Evolutionary conservation across 2,329 filamentous ascomycete genomes (phyloP).

Genomic region (Stemphylium vesicarium): DNA sequence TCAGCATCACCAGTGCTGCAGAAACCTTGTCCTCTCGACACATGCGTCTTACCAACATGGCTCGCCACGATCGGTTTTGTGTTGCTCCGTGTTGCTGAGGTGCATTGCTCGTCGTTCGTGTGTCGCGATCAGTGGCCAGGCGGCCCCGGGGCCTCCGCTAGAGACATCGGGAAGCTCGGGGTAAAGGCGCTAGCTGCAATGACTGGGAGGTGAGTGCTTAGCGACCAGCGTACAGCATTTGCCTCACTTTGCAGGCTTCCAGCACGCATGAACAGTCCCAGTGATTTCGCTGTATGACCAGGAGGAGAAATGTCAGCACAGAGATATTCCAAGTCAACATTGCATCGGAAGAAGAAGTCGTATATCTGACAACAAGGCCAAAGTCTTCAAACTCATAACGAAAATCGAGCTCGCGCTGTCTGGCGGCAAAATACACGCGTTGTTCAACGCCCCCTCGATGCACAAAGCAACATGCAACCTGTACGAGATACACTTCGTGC

Average conservation of each 20-base stretch:
- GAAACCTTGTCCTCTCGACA: slow-evolving; percentile 4
- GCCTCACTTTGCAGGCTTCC: slow-evolving; percentile 25
- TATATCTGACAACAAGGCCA: slow-evolving; percentile 21
- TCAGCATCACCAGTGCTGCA: background rate
- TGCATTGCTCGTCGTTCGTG: slow-evolving; percentile 27
- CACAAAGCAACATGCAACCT: slow-evolving; percentile 35
- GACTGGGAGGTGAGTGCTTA: slow-evolving; percentile 10
- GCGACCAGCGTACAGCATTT: slow-evolving; percentile 8
- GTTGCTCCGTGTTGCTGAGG: slow-evolving; percentile 13
- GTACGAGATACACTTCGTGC: slow-evolving; percentile 27
- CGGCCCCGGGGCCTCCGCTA: slow-evolving; percentile 6
- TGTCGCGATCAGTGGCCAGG: slow-evolving; percentile 25
- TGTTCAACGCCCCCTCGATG: slow-evolving; percentile 34
- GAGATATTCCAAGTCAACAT: background rate
- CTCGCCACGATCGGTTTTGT: slow-evolving; percentile 3
- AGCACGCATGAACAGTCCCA: background rate
- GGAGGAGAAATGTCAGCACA: background rate
- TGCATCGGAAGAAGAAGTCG: slow-evolving; percentile 5
- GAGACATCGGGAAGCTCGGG: slow-evolving; percentile 3
- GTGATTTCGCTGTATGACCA: background rate
- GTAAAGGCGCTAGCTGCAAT: slow-evolving; percentile 13
- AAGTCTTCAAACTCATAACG: background rate
- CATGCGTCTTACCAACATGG: slow-evolving; percentile 12
- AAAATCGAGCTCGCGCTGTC: background rate
- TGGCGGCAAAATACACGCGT: slow-evolving; percentile 6